phyloP scores from a whole-genome alignment of 768 basidiomycete species.

The Rhodotorula toruloides region DNA sequence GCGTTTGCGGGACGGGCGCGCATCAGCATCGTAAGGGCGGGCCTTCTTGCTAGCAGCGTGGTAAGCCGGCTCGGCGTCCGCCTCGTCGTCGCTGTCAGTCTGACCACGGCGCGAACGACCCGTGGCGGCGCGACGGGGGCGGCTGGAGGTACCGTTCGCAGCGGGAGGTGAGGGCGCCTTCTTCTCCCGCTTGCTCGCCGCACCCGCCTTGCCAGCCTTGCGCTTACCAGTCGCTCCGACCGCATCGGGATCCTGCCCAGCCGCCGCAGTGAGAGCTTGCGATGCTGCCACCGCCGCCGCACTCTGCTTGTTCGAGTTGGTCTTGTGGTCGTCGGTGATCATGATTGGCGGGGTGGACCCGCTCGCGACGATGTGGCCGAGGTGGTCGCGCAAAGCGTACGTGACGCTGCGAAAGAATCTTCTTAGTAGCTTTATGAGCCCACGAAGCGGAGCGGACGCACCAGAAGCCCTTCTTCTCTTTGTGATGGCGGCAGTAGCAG shows the following conservation, averaged over 20 bases:
- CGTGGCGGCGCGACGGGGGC: neutral
- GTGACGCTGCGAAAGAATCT: conserved; percentile 58
- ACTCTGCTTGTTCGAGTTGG: conserved; percentile 43
- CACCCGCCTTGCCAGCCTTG: neutral
- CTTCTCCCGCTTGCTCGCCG: conserved; percentile 42
- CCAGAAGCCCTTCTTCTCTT: conserved; percentile 86
- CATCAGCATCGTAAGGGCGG: conserved; percentile 42
- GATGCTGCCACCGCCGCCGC: conserved; percentile 1
- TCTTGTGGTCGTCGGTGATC: conserved; percentile 99
- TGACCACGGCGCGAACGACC: conserved; percentile 1
- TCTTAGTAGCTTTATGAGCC: neutral
- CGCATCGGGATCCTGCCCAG: neutral
- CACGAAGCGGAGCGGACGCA: conserved; percentile 24
- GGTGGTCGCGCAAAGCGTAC: conserved; percentile 74
- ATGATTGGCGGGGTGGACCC: conserved; percentile 85
- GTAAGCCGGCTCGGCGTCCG: no score
- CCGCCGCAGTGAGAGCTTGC: neutral
- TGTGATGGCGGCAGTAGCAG: conserved; percentile 97
- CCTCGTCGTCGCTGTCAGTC: conserved; percentile 5
- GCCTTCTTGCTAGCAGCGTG: conserved; percentile 32
- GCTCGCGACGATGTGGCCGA: conserved; percentile 71
- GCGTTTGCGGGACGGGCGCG: conserved; percentile 27
- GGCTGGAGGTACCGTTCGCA: neutral
- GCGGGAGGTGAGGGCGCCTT: neutral
- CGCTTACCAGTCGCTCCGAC: conserved; percentile 58